Evolutionary conservation across 345 rosid species (phyloP), one percentile per base, ranked within the genome.

Genomic region (Hibiscus trionum): DNA sequence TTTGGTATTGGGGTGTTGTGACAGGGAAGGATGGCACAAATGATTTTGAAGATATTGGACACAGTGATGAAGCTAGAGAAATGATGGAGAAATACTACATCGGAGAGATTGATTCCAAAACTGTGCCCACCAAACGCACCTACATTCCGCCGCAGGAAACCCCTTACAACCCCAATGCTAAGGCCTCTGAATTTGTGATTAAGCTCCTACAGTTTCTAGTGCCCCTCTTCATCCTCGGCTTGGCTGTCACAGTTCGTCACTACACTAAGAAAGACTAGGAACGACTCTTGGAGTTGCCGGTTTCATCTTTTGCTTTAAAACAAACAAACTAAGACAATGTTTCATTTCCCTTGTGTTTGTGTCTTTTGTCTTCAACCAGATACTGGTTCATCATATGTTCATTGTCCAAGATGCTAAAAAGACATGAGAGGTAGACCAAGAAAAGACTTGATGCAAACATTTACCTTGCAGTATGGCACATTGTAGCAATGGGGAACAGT

Each of bases 21-120:
- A n/a, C 81, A 95, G 99, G 97, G 69, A 89, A 90, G 81, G 97
- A 95, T 80, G 99, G 91, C 12, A 89, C 97, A 0, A 86, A 88
- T 69, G 98, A 94, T 70, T 94, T 94, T 76, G 97, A 91, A 85
- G 97, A 91, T 57, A 90, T 89, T 0, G 99, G 99, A 14, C 99
- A 95, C 87, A 95, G 99, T 24, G 99, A 95, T 53, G 63, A 85
- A 0, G 99, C 99, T 1, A 82, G 97, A 73, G 97, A 86, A 8
- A 88, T 85, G 88, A 83, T 95, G 96, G 81, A 70, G 1, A 76
- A 89, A 72, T 92, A 90, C 77, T 84, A 60, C 83, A 86, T 94
- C 11, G 99, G 97, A 4, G 89, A 86, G 77, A 84, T 90, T 1
- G 93, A 95, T 73, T 26, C 82, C 26, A 76, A 91, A 3, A 88